A percentile compares a stretch with the other conserved stretches of the same genome.
Evolutionary conservation across 164 flowering plant species (phyloP).

Genomic region (Stephania cephalantha): DNA sequence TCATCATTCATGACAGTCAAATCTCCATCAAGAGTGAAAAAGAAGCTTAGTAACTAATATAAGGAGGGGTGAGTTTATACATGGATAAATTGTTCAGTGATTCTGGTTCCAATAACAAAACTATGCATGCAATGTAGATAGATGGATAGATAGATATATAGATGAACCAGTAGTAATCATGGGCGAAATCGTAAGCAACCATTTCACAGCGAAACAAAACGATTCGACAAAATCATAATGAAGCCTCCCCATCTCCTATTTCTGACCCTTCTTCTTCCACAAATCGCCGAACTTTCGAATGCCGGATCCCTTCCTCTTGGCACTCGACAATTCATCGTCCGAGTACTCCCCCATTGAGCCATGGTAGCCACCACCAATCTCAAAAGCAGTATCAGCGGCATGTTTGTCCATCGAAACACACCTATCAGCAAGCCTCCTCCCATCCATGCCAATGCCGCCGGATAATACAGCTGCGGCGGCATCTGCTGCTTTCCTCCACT

Average conservation of each 20-base stretch:
- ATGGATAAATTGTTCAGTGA: neutral
- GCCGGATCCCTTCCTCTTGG: constrained; percentile 58
- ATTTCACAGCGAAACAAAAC: constrained; percentile 6
- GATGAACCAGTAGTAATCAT: neutral
- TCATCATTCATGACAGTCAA: neutral
- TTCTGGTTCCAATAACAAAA: neutral
- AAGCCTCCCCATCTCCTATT: constrained; percentile 18
- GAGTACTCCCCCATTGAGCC: constrained; percentile 42
- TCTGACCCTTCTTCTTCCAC: constrained; percentile 76
- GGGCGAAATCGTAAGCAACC: constrained; percentile 4
- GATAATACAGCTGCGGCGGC: constrained; percentile 83
- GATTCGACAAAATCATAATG: neutral
- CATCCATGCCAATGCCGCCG: constrained; percentile 48
- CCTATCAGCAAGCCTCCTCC: constrained; percentile 40
- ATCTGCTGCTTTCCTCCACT: constrained; percentile 98
- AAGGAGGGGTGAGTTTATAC: neutral
- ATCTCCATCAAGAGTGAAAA: neutral
- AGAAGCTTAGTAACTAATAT: neutral
- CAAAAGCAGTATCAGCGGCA: constrained; percentile 25
- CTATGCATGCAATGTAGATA: neutral
- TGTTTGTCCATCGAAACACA: constrained; percentile 77
- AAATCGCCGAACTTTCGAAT: constrained; percentile 66
- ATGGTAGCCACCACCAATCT: constrained; percentile 28
- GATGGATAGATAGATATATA: neutral
- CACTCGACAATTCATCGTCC: constrained; percentile 48